phyloP scores from a whole-genome alignment of 1,284 basidiomycete genomes.

The Ustilago tritici region DNA sequence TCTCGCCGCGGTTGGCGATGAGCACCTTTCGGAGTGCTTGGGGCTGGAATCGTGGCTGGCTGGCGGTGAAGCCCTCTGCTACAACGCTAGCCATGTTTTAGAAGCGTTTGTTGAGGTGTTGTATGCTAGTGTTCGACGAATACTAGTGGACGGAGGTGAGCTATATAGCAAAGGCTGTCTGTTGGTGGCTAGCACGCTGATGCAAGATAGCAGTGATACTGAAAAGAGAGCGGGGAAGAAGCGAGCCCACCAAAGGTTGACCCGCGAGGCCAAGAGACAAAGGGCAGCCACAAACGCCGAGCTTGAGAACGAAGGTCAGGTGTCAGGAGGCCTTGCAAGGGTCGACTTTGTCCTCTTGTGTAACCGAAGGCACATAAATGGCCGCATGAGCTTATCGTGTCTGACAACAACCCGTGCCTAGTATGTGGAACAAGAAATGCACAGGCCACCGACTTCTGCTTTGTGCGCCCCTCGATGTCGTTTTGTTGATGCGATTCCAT shows the following conservation, averaged over 20 bases:
- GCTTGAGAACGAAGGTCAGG: background rate
- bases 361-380: background rate
- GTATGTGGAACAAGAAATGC: background rate
- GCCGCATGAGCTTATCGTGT: background rate
- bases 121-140: background rate
- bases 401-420: background rate
- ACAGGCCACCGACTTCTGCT: background rate
- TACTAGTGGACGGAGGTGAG: background rate
- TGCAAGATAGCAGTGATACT: background rate
- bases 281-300: background rate
- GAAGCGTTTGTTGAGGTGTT: background rate
- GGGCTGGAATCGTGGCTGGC: slow-evolving; percentile 19
- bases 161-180: background rate
- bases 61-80: slow-evolving; percentile 21
- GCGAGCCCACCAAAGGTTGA: slow-evolving; percentile 1
- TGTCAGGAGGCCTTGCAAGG: background rate
- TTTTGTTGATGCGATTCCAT: too few relatives aligned
- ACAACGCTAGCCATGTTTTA: slow-evolving; percentile 10
- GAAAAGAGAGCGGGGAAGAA: background rate
- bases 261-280: background rate
- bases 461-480: background rate
- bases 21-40: slow-evolving; percentile 22
- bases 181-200: background rate
- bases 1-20: slow-evolving; percentile 74
- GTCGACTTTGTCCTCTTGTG: background rate